A percentile compares a stretch with the other conserved stretches of the same genome.
Conservation (phyloP, 2,329 filamentous ascomycete species). For the Atkinsonella hypoxylon region DNA sequence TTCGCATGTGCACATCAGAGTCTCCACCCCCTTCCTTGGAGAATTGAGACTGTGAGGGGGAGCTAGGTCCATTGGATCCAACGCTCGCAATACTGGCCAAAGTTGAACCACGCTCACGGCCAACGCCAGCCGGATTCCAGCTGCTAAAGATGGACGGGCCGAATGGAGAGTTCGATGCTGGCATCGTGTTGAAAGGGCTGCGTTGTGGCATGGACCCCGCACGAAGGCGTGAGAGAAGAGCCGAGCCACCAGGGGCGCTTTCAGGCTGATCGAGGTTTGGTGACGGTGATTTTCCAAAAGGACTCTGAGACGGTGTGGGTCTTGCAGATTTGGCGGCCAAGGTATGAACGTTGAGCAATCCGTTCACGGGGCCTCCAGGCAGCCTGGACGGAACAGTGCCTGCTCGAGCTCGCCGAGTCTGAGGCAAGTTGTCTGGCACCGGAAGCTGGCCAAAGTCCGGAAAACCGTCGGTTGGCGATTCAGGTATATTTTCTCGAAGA, state of each 20-base stretch:
- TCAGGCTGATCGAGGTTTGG: conserved; percentile 39
- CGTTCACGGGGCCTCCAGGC: conserved; percentile 57
- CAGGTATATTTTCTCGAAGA: conserved; percentile 90
- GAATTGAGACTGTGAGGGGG: conserved; percentile 75
- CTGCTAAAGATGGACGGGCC: conserved; percentile 83
- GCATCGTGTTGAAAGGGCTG: conserved; percentile 51
- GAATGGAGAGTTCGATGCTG: conserved; percentile 55
- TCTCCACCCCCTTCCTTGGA: conserved; percentile 77
- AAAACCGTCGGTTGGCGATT: conserved; percentile 92
- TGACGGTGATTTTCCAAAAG: conserved; percentile 59
- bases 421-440: conserved; percentile 51
- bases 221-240: conserved; percentile 71
- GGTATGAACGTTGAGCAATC: conserved; percentile 42
- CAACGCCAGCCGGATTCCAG: conserved; percentile 57
- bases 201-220: conserved; percentile 92
- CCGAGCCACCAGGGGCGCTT: conserved; percentile 46
- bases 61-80: conserved; percentile 79
- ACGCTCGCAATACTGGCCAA: conserved; percentile 74
- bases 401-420: conserved; percentile 71
- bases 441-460: conserved; percentile 73
- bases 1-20: conserved; percentile 77
- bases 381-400: conserved; percentile 95
- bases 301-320: conserved; percentile 75
- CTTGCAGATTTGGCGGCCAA: conserved; percentile 67
- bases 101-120: conserved; percentile 75